Evolutionary conservation across 371 early-diverging fungal genomes (phyloP), one percentile per base, ranked within the genome.

Genomic region (Funneliformis caledonium): DNA sequence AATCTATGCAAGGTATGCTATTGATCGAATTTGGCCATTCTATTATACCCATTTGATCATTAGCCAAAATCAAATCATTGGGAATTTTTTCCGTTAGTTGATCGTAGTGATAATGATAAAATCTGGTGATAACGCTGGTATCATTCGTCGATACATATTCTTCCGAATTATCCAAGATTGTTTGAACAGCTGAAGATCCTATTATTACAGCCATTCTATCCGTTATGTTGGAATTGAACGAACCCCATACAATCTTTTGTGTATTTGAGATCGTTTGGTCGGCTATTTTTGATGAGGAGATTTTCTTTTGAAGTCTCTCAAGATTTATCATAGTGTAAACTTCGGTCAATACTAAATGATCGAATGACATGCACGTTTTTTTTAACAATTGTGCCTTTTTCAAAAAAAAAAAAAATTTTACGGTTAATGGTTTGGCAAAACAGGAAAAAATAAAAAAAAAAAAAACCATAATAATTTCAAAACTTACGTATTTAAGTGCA

Each of bases 21-120:
- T 69, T 48, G 12, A 69, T 37, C 14, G 67, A 61, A 52, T 79
- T 79, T 45, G 42, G 45, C 79, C 79, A 79, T 22, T 79, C 64
- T 42, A 67, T n/a, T n/a, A 79, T 68, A 65, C 48, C 37, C 48
- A 37, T 45, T 26, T 72, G 45, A n/a, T 74, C 74, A 74, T 42
- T 74, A 37, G n/a, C 11, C 26, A 64, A 31, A 12, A 64, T 64
- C 6, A 59, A n/a, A 74, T 52, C 56, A n/a, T 33, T 5, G 6
- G 31, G 33, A n/a, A 52, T 42, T 22, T 33, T 47, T 8, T 52
- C 16, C 16, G 33, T 50, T 26, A 12, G 26, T 14, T 43, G 43
- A 72, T 72, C 16, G 4, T 26, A 56, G 16, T 56, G 56, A 56
- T 56, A 2, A 22, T 33, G 9, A 64, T 31, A 22, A 64, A 64